Evolutionary conservation across 2,329 filamentous ascomycete species (phyloP).

Genomic region (Colletotrichum falcatum): DNA sequence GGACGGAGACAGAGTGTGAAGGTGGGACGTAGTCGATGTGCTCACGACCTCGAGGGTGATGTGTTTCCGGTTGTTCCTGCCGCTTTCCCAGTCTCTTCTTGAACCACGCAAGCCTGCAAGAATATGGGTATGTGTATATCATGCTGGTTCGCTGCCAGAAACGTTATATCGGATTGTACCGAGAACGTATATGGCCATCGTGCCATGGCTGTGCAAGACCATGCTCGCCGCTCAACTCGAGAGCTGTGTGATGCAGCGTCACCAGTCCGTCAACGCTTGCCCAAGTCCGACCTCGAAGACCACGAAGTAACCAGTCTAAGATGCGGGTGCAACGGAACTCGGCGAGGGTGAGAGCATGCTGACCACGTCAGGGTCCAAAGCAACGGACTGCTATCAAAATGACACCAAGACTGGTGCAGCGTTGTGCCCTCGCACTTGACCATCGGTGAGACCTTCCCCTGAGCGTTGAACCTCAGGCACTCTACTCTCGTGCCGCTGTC

Average conservation of each 20-base stretch:
- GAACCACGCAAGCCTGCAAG: neutral
- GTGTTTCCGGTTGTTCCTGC: neutral
- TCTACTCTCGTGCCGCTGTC: conserved; percentile 14
- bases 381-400: neutral
- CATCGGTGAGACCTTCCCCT: conserved; percentile 5
- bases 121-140: neutral
- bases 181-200: too few relatives aligned
- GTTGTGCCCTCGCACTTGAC: neutral
- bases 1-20: conserved; percentile 2
- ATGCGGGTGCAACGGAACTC: conserved; percentile 37
- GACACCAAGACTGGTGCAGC: neutral
- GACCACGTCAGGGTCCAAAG: conserved; percentile 27
- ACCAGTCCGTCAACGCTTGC: conserved; percentile 3
- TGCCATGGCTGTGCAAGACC: neutral
- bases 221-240: neutral
- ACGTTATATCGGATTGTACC: too few relatives aligned
- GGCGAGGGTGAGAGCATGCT: conserved; percentile 5
- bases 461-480: neutral
- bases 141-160: neutral
- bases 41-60: neutral
- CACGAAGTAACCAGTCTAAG: conserved; percentile 13
- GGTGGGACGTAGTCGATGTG: conserved; percentile 3
- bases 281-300: neutral
- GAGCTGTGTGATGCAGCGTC: neutral
- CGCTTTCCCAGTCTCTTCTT: neutral